Base-by-base conservation (phyloP, 208 protist genomes). In the Crithidia fasciculata region DNA sequence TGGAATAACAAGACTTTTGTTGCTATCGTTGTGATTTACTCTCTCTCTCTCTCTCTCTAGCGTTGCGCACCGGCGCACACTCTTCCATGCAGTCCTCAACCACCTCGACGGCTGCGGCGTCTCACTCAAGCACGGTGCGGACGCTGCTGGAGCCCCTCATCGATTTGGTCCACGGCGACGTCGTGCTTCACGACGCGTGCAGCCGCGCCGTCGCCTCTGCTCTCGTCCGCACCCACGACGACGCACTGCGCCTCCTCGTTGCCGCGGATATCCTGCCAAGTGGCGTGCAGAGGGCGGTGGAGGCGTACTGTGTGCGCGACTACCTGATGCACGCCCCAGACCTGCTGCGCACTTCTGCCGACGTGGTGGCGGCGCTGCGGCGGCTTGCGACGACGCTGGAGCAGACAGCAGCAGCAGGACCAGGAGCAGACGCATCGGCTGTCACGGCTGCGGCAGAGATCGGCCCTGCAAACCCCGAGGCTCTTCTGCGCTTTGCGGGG, bases 111-210 rank as follows among this genome's bases (percentile, higher is more conserved):
- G 44, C 44, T 49, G 10, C 44, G 8, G 6, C 10, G 6, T 13
- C 10, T 13, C 10, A 6, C 3, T 52, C 74, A 36, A 52, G 19
- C 4, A 13, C 61, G 8, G 40, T 61, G 7, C 43, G 53, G 43
- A 52, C 44, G 16, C 37, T 91, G 6, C 40, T 92, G 18, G 82
- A 84, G 65, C 74, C 90, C 16, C 72, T 94, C 36, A 73, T 94
- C 52, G 84, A 91, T 58, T 28, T 91, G 41, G 90, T 92, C 8
- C 76, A 91, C 54, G 83, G 80, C 13, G 89, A 94, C 47, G 57
- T 94, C 41, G 80, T 90, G 18, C 57, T 76, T 5, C 62, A 45
- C 2, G 89, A 94, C 54, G 43, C 10, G 39, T 80, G 69, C 40
- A 90, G 85, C 69, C 76, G 75, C 16, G 58, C 54, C 56, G 78